Base-by-base conservation (phyloP, 192 early-diverging fungal genomes). In the Radiomyces spectabilis region DNA sequence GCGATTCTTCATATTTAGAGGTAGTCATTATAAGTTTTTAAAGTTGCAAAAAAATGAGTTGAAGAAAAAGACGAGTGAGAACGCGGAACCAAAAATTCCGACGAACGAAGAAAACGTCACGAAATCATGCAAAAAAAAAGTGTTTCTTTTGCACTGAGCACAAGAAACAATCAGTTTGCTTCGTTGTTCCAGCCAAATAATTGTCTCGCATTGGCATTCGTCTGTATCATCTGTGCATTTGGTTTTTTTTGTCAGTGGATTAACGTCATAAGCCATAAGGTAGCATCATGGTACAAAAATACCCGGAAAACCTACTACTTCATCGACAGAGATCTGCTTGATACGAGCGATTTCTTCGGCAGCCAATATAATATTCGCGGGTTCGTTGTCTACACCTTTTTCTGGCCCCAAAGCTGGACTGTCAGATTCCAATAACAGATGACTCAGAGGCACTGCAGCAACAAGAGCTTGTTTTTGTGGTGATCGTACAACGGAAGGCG, bases 351-450 rank as follows among this genome's bases (percentile, higher is more conserved):
- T 70, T 44, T 76, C 79, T 27, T 64, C 56, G 16, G 73, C 73
- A 1, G 74, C 64, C 37, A 74, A 33, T 4, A 56, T 34, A 15
- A 77, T 62, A 45, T 75, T 75, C 8, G 65, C 54, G 1, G 79
- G 77, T 19, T 72, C 75, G 57, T 81, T 81, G 34, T 66, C 64
- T 7, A 70, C 61, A 15, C 65, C 65, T 44, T 73, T 74, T 19
- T 68, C 69, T 7, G 77, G 76, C 7, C 64, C 76, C 7, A 81
- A 21, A 3, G 77, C 77, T 2, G 79, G 79, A 22, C 77, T 65
- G 55, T 81, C 79, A 1, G 79, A 77, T 53, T 81, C 79, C 18
- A 81, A 54, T n/a, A 81, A 32, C 32, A 81, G 63, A 27, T 67
- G 61, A 22, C 61, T 58, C 30, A 81, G 42, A 8, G 79, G 79